phyloP scores from a whole-genome alignment of 305 asterid genomes.

The Lippia alba region DNA sequence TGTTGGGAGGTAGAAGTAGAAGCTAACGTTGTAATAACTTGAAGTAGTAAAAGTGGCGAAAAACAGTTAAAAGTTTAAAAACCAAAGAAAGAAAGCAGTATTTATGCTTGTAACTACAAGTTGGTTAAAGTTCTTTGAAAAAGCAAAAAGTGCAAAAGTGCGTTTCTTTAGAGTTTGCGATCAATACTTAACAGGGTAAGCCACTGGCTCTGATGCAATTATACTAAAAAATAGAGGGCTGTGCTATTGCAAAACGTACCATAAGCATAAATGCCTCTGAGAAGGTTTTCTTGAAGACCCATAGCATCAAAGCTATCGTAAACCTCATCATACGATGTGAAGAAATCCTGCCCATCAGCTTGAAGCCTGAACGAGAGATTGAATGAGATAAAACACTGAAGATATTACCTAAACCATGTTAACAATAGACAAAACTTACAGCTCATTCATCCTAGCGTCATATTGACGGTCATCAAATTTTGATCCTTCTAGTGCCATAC shows the following conservation, averaged over 20 bases:
- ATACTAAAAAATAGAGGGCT: not conserved
- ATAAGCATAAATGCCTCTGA: slow-evolving; percentile 66
- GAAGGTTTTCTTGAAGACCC: slow-evolving; percentile 68
- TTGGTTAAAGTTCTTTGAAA: not conserved
- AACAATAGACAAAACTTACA: slow-evolving; percentile 35
- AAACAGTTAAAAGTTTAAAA: too few relatives aligned
- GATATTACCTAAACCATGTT: not conserved
- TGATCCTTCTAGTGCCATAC: slow-evolving; percentile 48
- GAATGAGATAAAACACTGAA: slow-evolving; percentile 9
- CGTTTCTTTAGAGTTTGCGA: too few relatives aligned
- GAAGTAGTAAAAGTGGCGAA: too few relatives aligned
- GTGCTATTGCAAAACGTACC: slow-evolving; percentile 34
- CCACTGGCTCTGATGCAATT: not conserved
- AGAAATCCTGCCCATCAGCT: slow-evolving; percentile 61
- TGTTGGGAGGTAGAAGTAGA: too few relatives aligned
- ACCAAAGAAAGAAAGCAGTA: too few relatives aligned
- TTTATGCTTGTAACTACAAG: too few relatives aligned
- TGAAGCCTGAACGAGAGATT: slow-evolving; percentile 43
- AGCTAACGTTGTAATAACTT: too few relatives aligned
- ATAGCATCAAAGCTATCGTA: slow-evolving; percentile 61
- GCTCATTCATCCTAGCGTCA: slow-evolving; percentile 48
- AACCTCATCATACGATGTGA: slow-evolving; percentile 65
- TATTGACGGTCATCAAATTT: slow-evolving; percentile 42
- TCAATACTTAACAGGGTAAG: too few relatives aligned
- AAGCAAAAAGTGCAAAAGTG: not conserved